Base-by-base conservation (phyloP, 441 rosid genomes). In the Macaranga tanarius region DNA sequence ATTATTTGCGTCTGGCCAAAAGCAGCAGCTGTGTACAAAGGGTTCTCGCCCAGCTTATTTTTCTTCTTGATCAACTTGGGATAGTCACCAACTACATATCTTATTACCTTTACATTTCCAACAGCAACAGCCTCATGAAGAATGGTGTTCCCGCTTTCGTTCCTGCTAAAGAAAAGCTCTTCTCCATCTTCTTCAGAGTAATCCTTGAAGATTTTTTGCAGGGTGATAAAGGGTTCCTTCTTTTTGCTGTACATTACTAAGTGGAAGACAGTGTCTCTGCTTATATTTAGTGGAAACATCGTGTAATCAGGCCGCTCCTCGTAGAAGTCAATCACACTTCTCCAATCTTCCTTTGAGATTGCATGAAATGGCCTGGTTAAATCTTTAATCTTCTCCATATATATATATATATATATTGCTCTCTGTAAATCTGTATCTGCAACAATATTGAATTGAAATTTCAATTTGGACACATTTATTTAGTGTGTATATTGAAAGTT, bases 121-220 rank as follows among this genome's bases (percentile, higher is more conserved):
- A 34, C 45, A 11, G 69, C 7, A 28, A 79, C 85, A 5, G 73
- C 80, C 63, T 79, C 81, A 7, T 79, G 85, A 19, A 82, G 83
- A 0, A 69, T 20, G 4, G 80, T 77, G 75, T 82, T 77, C 3
- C 81, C 81, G 0, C 62, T 7, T 2, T 17, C 31, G 20, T 82
- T 65, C 50, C 62, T 55, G 48, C 22, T 42, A 44, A 19, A 52
- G 52, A 79, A 22, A 11, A 62, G 0, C 11, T 31, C 48, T 9
- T 28, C 28, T 2, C 3, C 7, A 2, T 65, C 11, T 0, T 23
- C 0, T 0, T 2, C 2, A 0, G 61, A 22, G 28, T 9, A 20
- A 2, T 23, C 23, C 4, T 2, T 16, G 42, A 52, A 28, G 10
- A 40, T 22, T 8, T 16, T 0, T 0, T 25, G 44, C 1, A 62